Evolutionary conservation across 495 filamentous ascomycete genomes (phyloP).

Genomic region (Oidiodendron maius): DNA sequence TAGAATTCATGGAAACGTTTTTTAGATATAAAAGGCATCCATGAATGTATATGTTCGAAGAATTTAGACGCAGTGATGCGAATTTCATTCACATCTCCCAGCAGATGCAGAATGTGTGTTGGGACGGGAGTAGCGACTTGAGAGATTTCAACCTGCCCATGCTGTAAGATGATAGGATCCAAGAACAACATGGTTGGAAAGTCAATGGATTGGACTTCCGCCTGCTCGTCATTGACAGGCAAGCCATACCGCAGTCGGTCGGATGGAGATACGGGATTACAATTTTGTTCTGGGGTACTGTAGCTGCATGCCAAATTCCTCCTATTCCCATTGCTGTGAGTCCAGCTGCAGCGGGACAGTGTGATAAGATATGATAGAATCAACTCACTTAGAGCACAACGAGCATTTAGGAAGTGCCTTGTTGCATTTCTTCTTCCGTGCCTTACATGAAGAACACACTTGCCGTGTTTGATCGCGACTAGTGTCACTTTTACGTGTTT

Average conservation of each 20-base stretch:
- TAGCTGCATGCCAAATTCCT: background rate
- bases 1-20: constrained; percentile 6
- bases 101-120: background rate
- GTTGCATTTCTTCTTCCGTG: constrained; percentile 8
- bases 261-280: background rate
- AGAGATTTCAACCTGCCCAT: constrained; percentile 7
- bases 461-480: background rate
- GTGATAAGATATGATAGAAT: no score
- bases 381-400: constrained; percentile 4
- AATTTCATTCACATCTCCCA: background rate
- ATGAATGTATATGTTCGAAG: constrained; percentile 5
- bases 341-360: background rate
- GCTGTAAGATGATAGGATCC: constrained; percentile 4
- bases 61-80: background rate
- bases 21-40: constrained; percentile 16
- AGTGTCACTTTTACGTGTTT: no score
- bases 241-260: no score
- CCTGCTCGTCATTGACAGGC: background rate
- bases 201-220: constrained; percentile 3
- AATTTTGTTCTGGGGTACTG: background rate
- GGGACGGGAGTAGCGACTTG: background rate
- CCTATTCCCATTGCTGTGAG: constrained; percentile 1
- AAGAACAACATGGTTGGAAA: constrained; percentile 3
- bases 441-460: constrained; percentile 6
- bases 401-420: constrained; percentile 8